Percentiles rank a stretch among this genome's conserved stretches.
Evolutionary conservation across 345 rosid species (phyloP).

Genomic region (Citrus reticulata): DNA sequence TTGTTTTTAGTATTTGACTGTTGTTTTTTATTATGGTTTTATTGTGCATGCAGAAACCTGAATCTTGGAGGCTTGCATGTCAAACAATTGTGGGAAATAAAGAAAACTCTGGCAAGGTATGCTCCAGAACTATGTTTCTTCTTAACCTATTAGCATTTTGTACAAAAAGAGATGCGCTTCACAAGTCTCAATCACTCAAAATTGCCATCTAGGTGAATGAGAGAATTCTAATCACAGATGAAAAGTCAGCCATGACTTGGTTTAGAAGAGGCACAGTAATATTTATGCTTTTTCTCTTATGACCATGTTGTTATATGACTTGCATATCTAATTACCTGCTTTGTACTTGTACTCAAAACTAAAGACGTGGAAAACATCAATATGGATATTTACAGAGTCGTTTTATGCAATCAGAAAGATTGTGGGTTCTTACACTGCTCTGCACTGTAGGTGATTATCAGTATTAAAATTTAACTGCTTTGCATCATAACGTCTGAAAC

Average conservation of each 20-base stretch:
- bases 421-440: too few species aligned
- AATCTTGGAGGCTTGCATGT: conserved; percentile 90
- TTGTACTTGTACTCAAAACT: not conserved
- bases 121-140: not conserved
- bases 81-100: conserved; percentile 91
- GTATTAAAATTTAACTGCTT: not conserved
- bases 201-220: not conserved
- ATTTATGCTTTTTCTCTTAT: not conserved
- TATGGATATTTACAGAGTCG: not conserved
- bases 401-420: not conserved
- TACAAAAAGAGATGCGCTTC: not conserved
- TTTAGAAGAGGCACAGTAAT: not conserved
- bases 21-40: not conserved
- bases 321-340: not conserved
- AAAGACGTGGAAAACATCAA: not conserved
- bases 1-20: not conserved
- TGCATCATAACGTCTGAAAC: not conserved
- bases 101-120: conserved; percentile 82
- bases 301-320: not conserved
- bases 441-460: not conserved
- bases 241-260: not conserved
- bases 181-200: not conserved
- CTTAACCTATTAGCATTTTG: not conserved
- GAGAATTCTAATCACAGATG: not conserved
- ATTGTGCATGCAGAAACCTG: conserved; percentile 51